These are phyloP conservation scores for Diaporthe humulicola DNA, from an alignment of 2,329 filamentous ascomycete genomes.

Conservation along the genomic window DNA sequence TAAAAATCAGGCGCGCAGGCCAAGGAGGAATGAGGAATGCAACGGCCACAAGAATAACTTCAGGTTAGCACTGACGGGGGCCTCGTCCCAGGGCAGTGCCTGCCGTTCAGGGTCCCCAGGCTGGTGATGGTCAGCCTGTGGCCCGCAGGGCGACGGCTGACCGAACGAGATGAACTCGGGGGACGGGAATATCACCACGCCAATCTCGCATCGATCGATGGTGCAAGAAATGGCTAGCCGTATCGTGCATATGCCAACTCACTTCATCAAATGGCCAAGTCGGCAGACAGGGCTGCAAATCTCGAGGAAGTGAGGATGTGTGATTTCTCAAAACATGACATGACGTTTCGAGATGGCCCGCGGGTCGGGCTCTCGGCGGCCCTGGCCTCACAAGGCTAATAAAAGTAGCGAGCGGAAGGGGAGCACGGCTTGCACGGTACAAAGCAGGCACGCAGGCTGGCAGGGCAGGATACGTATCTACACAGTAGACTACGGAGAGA, in stretches of 20 bases:
- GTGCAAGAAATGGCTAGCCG: background rate
- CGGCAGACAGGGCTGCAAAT: conserved; percentile 13
- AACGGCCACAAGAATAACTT: conserved; percentile 10
- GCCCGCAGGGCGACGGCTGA: background rate
- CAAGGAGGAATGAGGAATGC: conserved; percentile 1
- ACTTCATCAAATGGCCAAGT: background rate
- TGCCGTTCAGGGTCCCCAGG: conserved; percentile 22
- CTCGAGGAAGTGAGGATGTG: conserved; percentile 24
- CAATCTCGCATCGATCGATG: background rate
- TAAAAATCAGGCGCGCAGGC: background rate
- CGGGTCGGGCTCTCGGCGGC: conserved; percentile 34
- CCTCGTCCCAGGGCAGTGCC: conserved; percentile 7
- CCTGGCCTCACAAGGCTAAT: conserved; percentile 22
- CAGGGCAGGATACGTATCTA: background rate
- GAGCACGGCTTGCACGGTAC: background rate
- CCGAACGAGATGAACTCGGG: background rate
- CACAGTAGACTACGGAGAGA: no score
- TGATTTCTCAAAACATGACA: conserved; percentile 22
- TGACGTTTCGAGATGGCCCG: conserved; percentile 35
- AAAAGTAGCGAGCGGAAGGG: conserved; percentile 8
- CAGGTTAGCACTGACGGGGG: conserved; percentile 7
- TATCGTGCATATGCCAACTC: background rate
- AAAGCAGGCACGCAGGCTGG: background rate
- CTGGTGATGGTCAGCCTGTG: conserved; percentile 15
- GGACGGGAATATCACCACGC: background rate